Percentiles rank a stretch among this genome's conserved stretches.
Evolutionary conservation across 306 rosid species (phyloP).

Genomic region (Macrotyloma uniflorum): DNA sequence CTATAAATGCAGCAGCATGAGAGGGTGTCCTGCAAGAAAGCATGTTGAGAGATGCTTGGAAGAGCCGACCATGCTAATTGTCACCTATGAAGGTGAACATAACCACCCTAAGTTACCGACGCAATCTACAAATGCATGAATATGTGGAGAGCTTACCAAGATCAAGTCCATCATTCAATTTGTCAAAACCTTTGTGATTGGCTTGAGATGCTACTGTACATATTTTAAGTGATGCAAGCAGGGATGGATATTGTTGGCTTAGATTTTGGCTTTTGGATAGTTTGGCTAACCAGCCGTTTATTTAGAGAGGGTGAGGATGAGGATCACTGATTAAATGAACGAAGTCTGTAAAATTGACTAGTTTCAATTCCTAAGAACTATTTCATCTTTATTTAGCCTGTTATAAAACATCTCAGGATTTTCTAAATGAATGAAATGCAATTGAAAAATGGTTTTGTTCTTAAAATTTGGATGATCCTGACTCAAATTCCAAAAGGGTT

Average conservation of each 20-base stretch:
- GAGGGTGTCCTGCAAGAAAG: constrained; percentile 99
- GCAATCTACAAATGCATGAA: constrained; percentile 81
- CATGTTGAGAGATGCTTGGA: constrained; percentile 98
- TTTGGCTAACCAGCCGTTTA: constrained; percentile 47
- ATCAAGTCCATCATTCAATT: constrained; percentile 39
- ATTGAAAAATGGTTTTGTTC: constrained; percentile 6
- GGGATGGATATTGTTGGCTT: constrained; percentile 42
- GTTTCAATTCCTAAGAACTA: constrained; percentile 54
- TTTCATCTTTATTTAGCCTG: constrained; percentile 49
- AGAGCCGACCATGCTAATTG: constrained; percentile 92
- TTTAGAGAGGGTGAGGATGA: constrained; percentile 38
- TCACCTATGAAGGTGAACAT: constrained; percentile 98
- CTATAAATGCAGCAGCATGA: constrained; percentile 99
- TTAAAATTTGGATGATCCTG: not conserved
- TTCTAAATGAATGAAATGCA: constrained; percentile 52
- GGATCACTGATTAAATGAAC: constrained; percentile 39
- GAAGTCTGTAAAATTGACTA: constrained; percentile 58
- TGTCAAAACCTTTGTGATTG: constrained; percentile 40
- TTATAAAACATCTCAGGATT: constrained; percentile 51
- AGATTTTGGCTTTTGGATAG: constrained; percentile 44
- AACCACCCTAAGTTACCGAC: constrained; percentile 82
- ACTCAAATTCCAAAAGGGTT: not conserved
- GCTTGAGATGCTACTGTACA: constrained; percentile 75
- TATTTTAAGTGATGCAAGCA: constrained; percentile 60
- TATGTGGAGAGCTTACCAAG: constrained; percentile 43